Evolutionary conservation across 768 basidiomycete species (phyloP), one percentile per base, ranked within the genome.

Genomic region (Mycena vulgaris): DNA sequence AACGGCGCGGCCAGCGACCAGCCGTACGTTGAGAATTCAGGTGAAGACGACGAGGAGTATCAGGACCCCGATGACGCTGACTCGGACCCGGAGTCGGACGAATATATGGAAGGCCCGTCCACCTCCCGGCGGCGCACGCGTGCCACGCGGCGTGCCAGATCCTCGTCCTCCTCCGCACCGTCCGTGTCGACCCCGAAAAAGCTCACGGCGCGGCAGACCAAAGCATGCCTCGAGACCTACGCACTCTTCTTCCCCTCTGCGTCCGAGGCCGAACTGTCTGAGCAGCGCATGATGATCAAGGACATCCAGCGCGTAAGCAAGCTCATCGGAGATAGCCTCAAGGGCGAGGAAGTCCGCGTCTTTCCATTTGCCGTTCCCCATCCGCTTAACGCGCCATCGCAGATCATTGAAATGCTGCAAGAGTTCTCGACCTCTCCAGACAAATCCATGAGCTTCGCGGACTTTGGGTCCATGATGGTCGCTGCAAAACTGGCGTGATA

Each of bases 391-490:
- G n/a, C n/a, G n/a, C n/a, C n/a, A n/a, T n/a, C n/a, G 11, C 63
- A 95, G 94, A 90, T 94, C 74, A 74, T 91, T 3, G 93, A 95
- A 66, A 95, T 95, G 94, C 82, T 96, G 1, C 86, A 88, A n/a
- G 85, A 86, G 59, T 95, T 94, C 76, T 93, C 94, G 1, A 89
- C 87, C 0, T 87, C 89, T 0, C 81, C 87, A 0, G 94, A 95
- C 78, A 90, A 89, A 76, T 87, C 92, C 4, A 86, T 95, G 83
- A 80, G 79, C 64, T 83, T 95, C 37, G 78, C 82, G 17, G 93
- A 95, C 77, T 96, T 96, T 74, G 88, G 90, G 72, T 82, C 82
- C 25, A 94, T 96, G 89, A 94, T 95, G 90, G 77, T 90, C 28
- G 76, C 84, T 1, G 87, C 92, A 9, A 88, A 84, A 75, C 79